Evolutionary conservation across 768 basidiomycete genomes (phyloP), one percentile per base, ranked within the genome.

Genomic region (Phylloporus sp.): DNA sequence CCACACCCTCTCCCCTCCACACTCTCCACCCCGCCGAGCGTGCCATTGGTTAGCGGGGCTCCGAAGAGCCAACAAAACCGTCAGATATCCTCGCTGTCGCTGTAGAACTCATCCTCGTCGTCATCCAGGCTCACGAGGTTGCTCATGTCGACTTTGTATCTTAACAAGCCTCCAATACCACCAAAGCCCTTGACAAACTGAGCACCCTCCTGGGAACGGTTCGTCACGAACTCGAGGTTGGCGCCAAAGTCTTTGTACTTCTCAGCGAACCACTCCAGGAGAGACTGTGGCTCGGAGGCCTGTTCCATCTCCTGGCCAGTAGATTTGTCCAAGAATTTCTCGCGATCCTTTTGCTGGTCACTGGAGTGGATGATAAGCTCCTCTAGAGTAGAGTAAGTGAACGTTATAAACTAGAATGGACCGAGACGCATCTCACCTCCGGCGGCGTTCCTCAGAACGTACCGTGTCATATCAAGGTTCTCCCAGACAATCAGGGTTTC

Each of bases 401-500:
- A 32, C 26, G 32, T 20, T 2, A 22, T 1, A 3, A 44, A 34
- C 11, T 16, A 34, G 22, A 12, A 16, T 24, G 20, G 13, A 45
- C 18, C 2, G 45, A 35, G 15, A 47, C 10, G 63, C 72, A 38
- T 64, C 58, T 45, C 45, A 91, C 92, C 92, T 64, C 86, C 86
- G 39, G 92, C 93, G 41, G 95, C 93, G 66, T 95, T 97, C 51
- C 94, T 86, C 45, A 98, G 80, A 28, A 83, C 71, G 66, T 93
- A 90, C 29, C 97, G 88, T 13, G 84, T 89, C 57, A 88, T 85
- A 64, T 97, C 95, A 55, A 99, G 73, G 68, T 95, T 95, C 73
- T 99, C 97, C 94, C 95, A 99, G 22, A 99, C 95, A 62, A 99
- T 89, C 58, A 99, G 76, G 2, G 95, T 98, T 74, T 99, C 97